Conservation (phyloP, 257 asterid species). For the Ehretia macrophylla region DNA sequence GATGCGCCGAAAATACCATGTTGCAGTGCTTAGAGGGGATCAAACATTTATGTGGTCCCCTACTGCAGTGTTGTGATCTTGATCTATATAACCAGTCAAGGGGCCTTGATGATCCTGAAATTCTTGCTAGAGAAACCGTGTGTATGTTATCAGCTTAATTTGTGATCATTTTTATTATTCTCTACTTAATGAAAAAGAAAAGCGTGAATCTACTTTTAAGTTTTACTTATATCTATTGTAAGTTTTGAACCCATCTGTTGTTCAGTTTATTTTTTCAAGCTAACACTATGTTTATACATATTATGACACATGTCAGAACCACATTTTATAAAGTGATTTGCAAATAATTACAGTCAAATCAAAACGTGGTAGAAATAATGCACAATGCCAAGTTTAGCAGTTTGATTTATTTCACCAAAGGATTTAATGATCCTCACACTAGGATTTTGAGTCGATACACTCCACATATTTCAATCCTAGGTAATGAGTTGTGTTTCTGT, state of each 20-base stretch:
- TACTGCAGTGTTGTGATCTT: slow-evolving; percentile 85
- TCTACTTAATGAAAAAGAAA: too few relatives aligned
- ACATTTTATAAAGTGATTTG: not conserved
- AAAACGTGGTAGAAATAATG: too few relatives aligned
- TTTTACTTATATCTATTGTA: not conserved
- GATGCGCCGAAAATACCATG: slow-evolving; percentile 67
- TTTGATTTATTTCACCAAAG: too few relatives aligned
- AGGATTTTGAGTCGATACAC: too few relatives aligned
- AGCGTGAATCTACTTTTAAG: not conserved
- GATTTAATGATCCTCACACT: too few relatives aligned
- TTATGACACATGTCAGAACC: not conserved
- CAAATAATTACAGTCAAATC: not conserved
- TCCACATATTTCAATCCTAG: too few relatives aligned
- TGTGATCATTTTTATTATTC: too few relatives aligned
- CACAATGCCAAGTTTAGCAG: too few relatives aligned
- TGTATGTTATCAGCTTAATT: slow-evolving; percentile 55
- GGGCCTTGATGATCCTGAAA: slow-evolving; percentile 95
- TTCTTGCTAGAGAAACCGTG: slow-evolving; percentile 96
- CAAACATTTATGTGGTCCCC: slow-evolving; percentile 81
- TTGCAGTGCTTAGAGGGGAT: slow-evolving; percentile 89
- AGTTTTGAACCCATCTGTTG: too few relatives aligned
- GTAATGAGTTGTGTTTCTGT: too few relatives aligned
- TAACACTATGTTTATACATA: too few relatives aligned
- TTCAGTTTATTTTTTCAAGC: too few relatives aligned
- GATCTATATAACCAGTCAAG: slow-evolving; percentile 61